Conservation (phyloP, 2,329 filamentous ascomycete species). For the Calonectria henricotiae region DNA sequence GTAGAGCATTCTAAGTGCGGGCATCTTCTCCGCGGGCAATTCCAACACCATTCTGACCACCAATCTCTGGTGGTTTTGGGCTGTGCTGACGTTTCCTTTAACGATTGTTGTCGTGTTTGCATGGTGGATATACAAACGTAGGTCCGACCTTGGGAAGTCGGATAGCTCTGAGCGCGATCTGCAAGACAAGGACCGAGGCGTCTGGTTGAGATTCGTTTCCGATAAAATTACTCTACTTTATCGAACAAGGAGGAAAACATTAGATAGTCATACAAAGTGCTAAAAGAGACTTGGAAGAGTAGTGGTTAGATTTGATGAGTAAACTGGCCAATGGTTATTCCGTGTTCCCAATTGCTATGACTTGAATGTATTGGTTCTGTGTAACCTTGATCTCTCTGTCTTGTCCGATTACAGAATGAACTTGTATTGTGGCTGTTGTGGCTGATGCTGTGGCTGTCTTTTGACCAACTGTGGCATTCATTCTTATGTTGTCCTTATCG, state of each 20-base stretch:
- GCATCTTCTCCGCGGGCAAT: neutral
- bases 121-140: constrained; percentile 6
- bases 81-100: neutral
- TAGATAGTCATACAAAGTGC: neutral
- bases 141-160: neutral
- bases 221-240: neutral
- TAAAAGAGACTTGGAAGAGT: neutral
- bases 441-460: too few relatives aligned
- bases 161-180: neutral
- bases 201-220: neutral
- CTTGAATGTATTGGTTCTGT: too few relatives aligned
- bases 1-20: neutral
- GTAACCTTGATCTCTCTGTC: too few relatives aligned
- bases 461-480: too few relatives aligned
- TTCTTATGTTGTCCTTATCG: too few relatives aligned
- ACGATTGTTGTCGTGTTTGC: neutral
- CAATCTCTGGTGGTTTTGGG: neutral
- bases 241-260: neutral
- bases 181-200: neutral
- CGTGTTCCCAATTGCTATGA: too few relatives aligned
- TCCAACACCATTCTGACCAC: neutral
- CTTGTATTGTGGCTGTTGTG: too few relatives aligned
- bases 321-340: too few relatives aligned
- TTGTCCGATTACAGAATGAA: too few relatives aligned
- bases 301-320: too few relatives aligned